A percentile compares a stretch with the other conserved stretches of the same genome.
phyloP scores from a whole-genome alignment of 208 protist genomes.

The Acanthamoeba lugdunensis region DNA sequence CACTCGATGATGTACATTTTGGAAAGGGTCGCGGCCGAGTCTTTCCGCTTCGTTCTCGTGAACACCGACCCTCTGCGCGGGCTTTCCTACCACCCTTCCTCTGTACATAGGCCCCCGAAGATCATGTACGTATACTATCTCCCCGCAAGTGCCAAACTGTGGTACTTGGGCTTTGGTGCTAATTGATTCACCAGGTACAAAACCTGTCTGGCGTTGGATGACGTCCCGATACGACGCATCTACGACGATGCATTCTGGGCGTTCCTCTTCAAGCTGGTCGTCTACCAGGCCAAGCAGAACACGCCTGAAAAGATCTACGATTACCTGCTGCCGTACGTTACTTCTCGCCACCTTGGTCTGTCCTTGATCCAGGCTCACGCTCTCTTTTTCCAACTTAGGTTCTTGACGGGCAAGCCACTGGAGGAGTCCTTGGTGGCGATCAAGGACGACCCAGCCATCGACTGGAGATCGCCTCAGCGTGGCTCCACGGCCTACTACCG shows the following conservation, averaged over 20 bases:
- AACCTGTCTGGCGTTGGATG: conserved; percentile 70
- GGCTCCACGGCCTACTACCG: conserved; percentile 71
- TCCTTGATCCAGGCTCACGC: neutral
- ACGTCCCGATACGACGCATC: conserved; percentile 36
- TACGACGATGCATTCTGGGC: conserved; percentile 73
- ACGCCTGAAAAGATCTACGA: conserved; percentile 74
- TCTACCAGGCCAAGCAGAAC: conserved; percentile 73
- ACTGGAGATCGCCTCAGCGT: conserved; percentile 71
- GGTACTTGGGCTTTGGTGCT: neutral
- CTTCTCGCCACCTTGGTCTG: neutral
- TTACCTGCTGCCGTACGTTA: conserved; percentile 57
- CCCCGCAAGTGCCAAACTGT: neutral
- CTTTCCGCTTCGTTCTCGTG: conserved; percentile 71
- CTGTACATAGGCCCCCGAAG: conserved; percentile 70
- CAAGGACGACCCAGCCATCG: conserved; percentile 68
- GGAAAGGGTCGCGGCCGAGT: conserved; percentile 38
- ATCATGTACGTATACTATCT: conserved; percentile 64
- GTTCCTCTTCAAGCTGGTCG: conserved; percentile 68
- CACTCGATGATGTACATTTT: conserved; percentile 76
- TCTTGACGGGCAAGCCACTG: conserved; percentile 67
- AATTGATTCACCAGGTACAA: conserved; percentile 25
- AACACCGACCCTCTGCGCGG: conserved; percentile 68
- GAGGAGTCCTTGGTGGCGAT: conserved; percentile 64
- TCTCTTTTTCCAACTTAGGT: neutral
- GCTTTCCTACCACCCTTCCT: conserved; percentile 60